These are phyloP conservation scores for Xylaria acuta DNA, from an alignment of 495 filamentous ascomycete species.

Conservation along the genomic window DNA sequence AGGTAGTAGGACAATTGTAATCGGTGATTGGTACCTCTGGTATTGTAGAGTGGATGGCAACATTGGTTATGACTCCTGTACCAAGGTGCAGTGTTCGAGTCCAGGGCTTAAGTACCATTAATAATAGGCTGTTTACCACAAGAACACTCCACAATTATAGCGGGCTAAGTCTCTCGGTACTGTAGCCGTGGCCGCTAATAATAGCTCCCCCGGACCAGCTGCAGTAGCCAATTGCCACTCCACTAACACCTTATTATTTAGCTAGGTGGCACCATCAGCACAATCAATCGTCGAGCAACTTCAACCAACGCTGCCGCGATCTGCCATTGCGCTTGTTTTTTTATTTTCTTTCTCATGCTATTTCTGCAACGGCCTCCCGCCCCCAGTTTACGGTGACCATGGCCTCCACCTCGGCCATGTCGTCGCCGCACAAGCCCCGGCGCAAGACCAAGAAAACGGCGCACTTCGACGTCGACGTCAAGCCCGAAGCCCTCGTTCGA, in stretches of 20 bases:
- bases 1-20: neutral
- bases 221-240: neutral
- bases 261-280: neutral
- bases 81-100: neutral
- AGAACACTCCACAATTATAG: neutral
- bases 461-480: slow-evolving; percentile 37
- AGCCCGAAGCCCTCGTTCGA: slow-evolving; percentile 45
- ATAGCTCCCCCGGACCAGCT: slow-evolving; percentile 8
- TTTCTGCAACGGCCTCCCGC: neutral
- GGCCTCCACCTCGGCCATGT: slow-evolving; percentile 46
- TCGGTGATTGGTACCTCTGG: neutral
- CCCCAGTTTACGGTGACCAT: slow-evolving; percentile 45
- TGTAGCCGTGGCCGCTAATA: neutral
- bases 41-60: neutral
- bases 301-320: neutral
- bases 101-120: neutral
- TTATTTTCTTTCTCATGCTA: slow-evolving; percentile 18
- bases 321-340: neutral
- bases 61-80: neutral
- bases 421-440: slow-evolving; percentile 58
- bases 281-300: too few species aligned
- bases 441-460: slow-evolving; percentile 53
- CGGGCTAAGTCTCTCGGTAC: neutral
- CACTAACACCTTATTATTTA: neutral
- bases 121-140: neutral